Conservation (phyloP, 305 asterid genomes). For the Stenogyne calaminthoides region DNA sequence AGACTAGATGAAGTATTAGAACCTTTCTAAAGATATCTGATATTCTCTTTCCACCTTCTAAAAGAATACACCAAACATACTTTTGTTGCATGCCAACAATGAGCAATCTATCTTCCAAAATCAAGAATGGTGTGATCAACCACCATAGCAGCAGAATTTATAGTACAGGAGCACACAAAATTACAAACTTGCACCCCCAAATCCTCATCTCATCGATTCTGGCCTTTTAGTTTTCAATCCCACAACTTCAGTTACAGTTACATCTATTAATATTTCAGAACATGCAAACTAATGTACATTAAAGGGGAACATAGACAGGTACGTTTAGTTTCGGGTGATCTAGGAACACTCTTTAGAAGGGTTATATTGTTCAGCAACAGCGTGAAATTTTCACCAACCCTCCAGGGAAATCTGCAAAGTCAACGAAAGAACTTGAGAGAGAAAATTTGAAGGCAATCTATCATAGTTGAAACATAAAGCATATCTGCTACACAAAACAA, state of each 20-base stretch:
- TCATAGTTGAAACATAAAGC: neutral
- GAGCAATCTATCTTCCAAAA: neutral
- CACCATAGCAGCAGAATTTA: neutral
- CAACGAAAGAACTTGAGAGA: neutral
- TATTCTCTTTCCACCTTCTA: neutral
- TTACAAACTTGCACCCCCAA: neutral
- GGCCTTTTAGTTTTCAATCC: neutral
- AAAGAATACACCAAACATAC: neutral
- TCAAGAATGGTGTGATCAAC: neutral
- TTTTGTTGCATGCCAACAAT: neutral
- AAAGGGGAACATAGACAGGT: neutral
- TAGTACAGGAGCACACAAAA: neutral
- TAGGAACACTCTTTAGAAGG: neutral
- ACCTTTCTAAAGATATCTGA: neutral
- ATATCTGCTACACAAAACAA: neutral
- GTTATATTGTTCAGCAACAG: conserved; percentile 17
- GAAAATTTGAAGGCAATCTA: neutral
- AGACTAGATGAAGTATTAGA: too few species aligned
- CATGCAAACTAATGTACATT: conserved; percentile 18
- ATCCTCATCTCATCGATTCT: conserved; percentile 2
- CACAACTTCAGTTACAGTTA: conserved; percentile 21
- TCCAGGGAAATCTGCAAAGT: conserved; percentile 27
- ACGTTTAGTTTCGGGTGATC: conserved; percentile 21
- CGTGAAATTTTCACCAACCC: conserved; percentile 6
- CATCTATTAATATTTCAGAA: neutral